Evolutionary conservation across 768 basidiomycete genomes (phyloP).

Genomic region (Exsudoporus frostii): DNA sequence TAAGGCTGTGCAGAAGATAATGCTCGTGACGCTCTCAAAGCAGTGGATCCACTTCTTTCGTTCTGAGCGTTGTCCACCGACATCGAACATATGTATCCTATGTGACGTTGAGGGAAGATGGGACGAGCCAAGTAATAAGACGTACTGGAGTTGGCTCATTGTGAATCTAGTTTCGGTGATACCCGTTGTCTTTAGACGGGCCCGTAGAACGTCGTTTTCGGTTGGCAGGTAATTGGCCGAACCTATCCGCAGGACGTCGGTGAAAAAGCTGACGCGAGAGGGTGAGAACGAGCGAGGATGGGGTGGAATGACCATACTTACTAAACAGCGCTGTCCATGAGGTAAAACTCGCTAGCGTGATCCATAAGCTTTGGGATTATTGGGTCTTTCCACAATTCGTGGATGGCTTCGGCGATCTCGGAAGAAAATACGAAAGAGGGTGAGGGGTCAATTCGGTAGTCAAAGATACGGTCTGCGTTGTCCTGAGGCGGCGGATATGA

Average conservation of each 20-base stretch:
- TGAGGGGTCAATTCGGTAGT: constrained; percentile 47
- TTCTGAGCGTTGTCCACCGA: constrained; percentile 77
- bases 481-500: constrained; percentile 27
- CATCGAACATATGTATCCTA: constrained; percentile 72
- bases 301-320: constrained; percentile 36
- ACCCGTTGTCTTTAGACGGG: constrained; percentile 86
- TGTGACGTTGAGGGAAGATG: background rate
- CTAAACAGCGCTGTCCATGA: constrained; percentile 95
- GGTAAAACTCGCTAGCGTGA: constrained; percentile 74
- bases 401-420: constrained; percentile 69
- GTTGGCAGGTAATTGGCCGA: constrained; percentile 78
- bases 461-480: constrained; percentile 60
- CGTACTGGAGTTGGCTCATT: constrained; percentile 62
- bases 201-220: constrained; percentile 81
- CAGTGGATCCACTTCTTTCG: constrained; percentile 83
- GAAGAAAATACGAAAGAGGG: constrained; percentile 47
- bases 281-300: background rate
- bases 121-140: background rate
- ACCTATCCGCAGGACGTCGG: constrained; percentile 80
- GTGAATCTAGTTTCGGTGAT: constrained; percentile 85
- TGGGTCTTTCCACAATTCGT: constrained; percentile 68
- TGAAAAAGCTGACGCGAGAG: constrained; percentile 65
- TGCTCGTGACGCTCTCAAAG: constrained; percentile 76
- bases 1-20: constrained; percentile 75
- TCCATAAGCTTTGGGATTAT: constrained; percentile 52